These are phyloP conservation scores for Prunus padus DNA, from an alignment of 306 rosid species.

Conservation along the genomic window DNA sequence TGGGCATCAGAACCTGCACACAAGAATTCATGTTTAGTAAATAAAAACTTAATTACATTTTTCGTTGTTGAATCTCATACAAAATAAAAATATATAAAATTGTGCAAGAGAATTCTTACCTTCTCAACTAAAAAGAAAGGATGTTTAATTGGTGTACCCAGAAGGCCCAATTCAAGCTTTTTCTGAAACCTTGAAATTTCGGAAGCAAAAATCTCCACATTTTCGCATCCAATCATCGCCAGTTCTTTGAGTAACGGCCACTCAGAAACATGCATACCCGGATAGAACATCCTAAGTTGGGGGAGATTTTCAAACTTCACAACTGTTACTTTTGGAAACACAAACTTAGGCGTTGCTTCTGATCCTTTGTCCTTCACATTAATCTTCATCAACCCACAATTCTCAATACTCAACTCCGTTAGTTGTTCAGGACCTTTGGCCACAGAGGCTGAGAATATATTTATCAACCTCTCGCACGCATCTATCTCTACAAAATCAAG, in stretches of 20 bases:
- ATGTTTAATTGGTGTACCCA: neutral
- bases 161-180: too few relatives aligned
- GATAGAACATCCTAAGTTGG: slow-evolving; percentile 18
- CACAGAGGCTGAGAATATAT: slow-evolving; percentile 28
- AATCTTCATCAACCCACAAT: slow-evolving; percentile 3
- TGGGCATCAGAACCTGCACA: neutral
- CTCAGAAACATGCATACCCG: slow-evolving; percentile 1
- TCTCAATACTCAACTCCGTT: slow-evolving; percentile 9
- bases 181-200: neutral
- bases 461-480: slow-evolving; percentile 21
- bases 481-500: slow-evolving; percentile 10
- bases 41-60: too few relatives aligned
- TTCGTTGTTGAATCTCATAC: neutral
- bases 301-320: neutral
- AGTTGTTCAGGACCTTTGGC: slow-evolving; percentile 23
- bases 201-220: neutral
- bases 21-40: too few relatives aligned
- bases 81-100: too few relatives aligned
- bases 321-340: neutral
- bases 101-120: neutral
- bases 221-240: rapidly evolving
- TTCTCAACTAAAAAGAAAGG: slow-evolving; percentile 8
- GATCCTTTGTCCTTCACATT: neutral
- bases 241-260: slow-evolving; percentile 7
- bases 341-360: neutral